A percentile compares a stretch with the other conserved stretches of the same genome.
Evolutionary conservation across 177 flowering plant species (phyloP).

Genomic region (Tripterygium wilfordii): DNA sequence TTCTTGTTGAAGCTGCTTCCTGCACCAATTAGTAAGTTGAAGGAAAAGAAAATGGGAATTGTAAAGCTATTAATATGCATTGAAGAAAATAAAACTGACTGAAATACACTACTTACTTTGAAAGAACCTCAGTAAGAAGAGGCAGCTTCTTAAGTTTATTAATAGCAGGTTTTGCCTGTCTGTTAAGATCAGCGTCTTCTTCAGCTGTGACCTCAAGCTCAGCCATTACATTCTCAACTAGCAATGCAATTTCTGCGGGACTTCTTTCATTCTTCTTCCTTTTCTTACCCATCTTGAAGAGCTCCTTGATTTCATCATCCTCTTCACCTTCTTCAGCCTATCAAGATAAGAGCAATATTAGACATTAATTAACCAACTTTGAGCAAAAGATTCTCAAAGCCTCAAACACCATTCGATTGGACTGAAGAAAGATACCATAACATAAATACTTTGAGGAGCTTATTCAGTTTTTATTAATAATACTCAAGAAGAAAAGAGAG

Average conservation of each 20-base stretch:
- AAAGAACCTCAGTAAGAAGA: slow-evolving; percentile 80
- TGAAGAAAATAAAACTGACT: background rate
- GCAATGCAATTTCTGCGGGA: slow-evolving; percentile 80
- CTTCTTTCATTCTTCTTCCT: slow-evolving; percentile 83
- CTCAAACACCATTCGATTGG: no score
- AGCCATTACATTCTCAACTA: slow-evolving; percentile 92
- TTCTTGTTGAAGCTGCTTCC: slow-evolving; percentile 92
- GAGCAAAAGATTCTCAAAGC: background rate
- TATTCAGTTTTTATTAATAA: no score
- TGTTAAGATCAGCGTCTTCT: slow-evolving; percentile 82
- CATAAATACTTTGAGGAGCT: no score
- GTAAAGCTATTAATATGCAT: background rate
- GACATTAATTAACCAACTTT: background rate
- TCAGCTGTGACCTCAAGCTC: slow-evolving; percentile 93
- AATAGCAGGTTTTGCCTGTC: slow-evolving; percentile 82
- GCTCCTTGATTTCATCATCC: slow-evolving; percentile 71
- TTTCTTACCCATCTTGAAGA: slow-evolving; percentile 79
- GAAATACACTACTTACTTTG: slow-evolving; percentile 55
- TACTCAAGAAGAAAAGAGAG: no score
- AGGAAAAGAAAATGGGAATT: background rate
- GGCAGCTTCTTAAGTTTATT: slow-evolving; percentile 86
- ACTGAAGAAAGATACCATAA: no score
- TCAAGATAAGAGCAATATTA: slow-evolving; percentile 3
- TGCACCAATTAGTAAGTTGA: slow-evolving; percentile 22
- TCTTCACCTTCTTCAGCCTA: slow-evolving; percentile 94